phyloP scores from a whole-genome alignment of 2,329 filamentous ascomycete genomes.

The Beauveria sp. region DNA sequence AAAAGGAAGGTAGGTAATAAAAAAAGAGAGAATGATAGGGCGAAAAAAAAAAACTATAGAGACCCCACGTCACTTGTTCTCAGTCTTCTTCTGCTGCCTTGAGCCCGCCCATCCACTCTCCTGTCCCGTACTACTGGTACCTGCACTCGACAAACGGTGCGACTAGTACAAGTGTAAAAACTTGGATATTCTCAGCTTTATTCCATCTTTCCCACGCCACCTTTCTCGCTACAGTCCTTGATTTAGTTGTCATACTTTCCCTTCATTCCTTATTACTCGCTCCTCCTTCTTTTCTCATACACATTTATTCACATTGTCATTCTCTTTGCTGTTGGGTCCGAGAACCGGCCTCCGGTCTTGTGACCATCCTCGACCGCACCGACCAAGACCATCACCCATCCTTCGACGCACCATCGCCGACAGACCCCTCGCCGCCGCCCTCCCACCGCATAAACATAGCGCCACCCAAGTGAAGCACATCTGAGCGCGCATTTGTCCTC shows the following conservation, averaged over 20 bases:
- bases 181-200: background rate
- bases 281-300: background rate
- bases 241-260: background rate
- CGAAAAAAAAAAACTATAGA: no score
- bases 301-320: background rate
- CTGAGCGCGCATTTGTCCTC: background rate
- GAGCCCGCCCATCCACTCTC: no score
- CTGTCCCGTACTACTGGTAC: no score
- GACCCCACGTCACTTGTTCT: no score
- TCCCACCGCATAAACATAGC: background rate
- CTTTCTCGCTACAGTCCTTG: no score
- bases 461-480: background rate
- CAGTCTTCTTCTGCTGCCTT: no score
- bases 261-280: background rate
- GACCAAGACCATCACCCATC: background rate
- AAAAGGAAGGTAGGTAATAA: no score
- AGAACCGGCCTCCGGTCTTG: slow-evolving; percentile 3
- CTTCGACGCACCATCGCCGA: background rate
- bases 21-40: no score
- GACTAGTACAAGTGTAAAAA: no score
- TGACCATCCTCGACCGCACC: slow-evolving; percentile 1
- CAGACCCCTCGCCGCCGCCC: background rate
- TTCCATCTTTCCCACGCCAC: background rate
- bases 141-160: no score
- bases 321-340: background rate